Conservation (phyloP, 805 yeast genomes). For the Cyberlindnera sargentensis region DNA sequence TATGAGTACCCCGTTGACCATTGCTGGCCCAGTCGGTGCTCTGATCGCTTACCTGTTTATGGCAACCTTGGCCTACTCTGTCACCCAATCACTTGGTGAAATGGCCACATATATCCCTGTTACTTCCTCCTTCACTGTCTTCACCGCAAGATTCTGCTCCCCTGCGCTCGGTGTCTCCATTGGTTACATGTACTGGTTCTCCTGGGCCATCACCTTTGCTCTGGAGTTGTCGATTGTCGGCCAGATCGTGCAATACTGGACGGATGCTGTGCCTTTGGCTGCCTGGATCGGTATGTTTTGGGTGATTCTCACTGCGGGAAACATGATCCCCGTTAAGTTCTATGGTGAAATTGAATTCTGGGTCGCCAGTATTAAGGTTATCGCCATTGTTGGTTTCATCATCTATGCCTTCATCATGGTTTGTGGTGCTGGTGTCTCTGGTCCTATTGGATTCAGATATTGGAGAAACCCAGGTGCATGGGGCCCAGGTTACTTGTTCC, state of each 20-base stretch:
- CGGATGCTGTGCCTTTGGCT: slow-evolving; percentile 57
- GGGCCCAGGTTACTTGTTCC: slow-evolving; percentile 54
- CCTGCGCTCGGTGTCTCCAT: slow-evolving; percentile 67
- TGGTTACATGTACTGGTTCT: slow-evolving; percentile 70
- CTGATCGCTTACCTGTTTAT: slow-evolving; percentile 60
- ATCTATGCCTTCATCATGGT: slow-evolving; percentile 64
- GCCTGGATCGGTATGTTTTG: slow-evolving; percentile 69
- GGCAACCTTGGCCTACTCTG: slow-evolving; percentile 56
- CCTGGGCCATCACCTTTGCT: slow-evolving; percentile 73
- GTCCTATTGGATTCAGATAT: slow-evolving; percentile 75
- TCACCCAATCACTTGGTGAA: slow-evolving; percentile 70
- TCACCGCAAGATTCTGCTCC: slow-evolving; percentile 57
- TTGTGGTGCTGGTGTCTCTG: slow-evolving; percentile 63
- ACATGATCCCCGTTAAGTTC: slow-evolving; percentile 59
- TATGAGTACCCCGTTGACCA: slow-evolving; percentile 43
- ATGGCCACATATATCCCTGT: slow-evolving; percentile 76
- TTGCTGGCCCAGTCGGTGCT: slow-evolving; percentile 65
- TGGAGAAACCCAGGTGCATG: slow-evolving; percentile 81
- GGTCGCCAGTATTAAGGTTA: slow-evolving; percentile 59
- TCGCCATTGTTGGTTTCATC: slow-evolving; percentile 67
- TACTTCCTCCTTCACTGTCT: slow-evolving; percentile 59
- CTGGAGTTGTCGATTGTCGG: slow-evolving; percentile 68
- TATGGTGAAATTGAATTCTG: slow-evolving; percentile 76
- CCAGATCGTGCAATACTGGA: slow-evolving; percentile 60
- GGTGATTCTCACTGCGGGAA: slow-evolving; percentile 43